Conservation (phyloP, 2,329 filamentous ascomycete genomes). For the Aspergillus clavatus region DNA sequence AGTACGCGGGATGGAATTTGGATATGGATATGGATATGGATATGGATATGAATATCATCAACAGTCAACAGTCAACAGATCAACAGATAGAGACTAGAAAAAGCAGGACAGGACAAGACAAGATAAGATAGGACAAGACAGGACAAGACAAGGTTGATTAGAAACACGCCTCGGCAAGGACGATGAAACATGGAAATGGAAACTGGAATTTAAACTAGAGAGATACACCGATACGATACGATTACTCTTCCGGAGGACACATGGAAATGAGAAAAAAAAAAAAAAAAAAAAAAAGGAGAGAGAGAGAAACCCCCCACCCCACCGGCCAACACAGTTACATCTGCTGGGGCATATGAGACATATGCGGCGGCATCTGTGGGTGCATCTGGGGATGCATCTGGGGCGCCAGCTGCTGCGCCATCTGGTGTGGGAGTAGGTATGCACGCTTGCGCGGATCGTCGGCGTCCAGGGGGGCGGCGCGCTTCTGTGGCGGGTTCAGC, state of each 20-base stretch:
- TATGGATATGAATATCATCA: not conserved
- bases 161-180: not conserved
- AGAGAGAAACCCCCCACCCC: no score
- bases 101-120: not conserved
- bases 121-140: not conserved
- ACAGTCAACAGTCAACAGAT: not conserved
- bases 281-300: not conserved
- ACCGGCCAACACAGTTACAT: no score
- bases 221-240: no score
- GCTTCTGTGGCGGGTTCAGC: slow-evolving; percentile 18
- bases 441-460: slow-evolving; percentile 20
- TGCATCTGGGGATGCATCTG: not conserved
- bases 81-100: not conserved
- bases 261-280: no score
- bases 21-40: not conserved
- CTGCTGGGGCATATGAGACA: slow-evolving; percentile 9
- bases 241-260: no score
- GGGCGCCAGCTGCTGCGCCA: slow-evolving; percentile 1
- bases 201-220: not conserved
- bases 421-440: slow-evolving; percentile 18
- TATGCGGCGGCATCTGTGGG: not conserved
- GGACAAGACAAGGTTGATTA: not conserved
- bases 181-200: no score
- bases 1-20: no score
- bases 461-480: slow-evolving; percentile 10